These are phyloP conservation scores for Aegilops sharonensis DNA, from an alignment of 176 grass and related monocot genomes.

Conservation along the genomic window DNA sequence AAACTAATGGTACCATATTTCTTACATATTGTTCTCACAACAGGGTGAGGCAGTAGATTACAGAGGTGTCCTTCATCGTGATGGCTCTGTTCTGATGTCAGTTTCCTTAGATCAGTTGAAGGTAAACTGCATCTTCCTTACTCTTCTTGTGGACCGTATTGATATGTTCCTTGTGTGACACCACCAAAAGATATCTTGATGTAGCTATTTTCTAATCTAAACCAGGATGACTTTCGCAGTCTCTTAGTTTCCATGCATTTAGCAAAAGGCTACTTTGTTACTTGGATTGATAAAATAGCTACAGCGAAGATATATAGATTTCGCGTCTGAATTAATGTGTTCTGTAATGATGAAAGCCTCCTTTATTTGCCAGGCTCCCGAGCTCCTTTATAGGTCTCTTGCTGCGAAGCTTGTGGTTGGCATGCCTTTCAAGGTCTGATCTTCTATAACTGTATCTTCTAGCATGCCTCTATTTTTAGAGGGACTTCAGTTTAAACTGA, in stretches of 20 bases:
- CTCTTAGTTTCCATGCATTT: background rate
- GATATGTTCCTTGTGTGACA: background rate
- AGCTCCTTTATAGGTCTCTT: constrained; percentile 87
- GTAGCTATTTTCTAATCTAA: constrained; percentile 11
- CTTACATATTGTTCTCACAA: constrained; percentile 15
- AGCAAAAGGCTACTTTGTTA: constrained; percentile 2
- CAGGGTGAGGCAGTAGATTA: constrained; percentile 94
- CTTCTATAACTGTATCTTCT: constrained; percentile 35
- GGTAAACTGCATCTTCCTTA: constrained; percentile 36
- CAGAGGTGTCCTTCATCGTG: constrained; percentile 94
- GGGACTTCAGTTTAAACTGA: constrained; percentile 24
- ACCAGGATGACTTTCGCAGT: background rate
- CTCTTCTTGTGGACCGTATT: background rate
- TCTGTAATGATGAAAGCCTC: constrained; percentile 24
- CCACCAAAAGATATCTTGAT: background rate
- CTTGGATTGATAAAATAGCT: background rate
- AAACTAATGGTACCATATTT: constrained; percentile 23
- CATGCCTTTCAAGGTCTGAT: constrained; percentile 99
- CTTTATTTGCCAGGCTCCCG: constrained; percentile 60
- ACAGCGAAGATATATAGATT: background rate
- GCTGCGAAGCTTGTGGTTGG: constrained; percentile 81
- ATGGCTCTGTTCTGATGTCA: constrained; percentile 98
- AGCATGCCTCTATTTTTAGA: constrained; percentile 10
- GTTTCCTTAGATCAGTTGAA: constrained; percentile 86
- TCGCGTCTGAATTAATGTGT: constrained; percentile 7